Base-by-base conservation (phyloP, 140 eudicot genomes). In the Anethum foeniculum region DNA sequence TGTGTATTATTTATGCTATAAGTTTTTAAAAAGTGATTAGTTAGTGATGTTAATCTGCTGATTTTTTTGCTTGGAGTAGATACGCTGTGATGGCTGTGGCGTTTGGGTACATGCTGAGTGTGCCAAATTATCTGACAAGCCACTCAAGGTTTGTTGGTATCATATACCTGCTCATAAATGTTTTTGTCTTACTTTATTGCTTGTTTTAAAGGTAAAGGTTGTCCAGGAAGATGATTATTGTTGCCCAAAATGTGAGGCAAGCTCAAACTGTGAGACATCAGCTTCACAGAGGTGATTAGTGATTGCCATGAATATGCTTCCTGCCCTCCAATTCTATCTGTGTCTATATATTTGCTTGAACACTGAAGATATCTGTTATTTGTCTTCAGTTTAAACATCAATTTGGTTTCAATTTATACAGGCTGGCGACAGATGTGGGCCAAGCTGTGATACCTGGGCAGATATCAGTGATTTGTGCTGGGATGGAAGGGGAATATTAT, bases 101-200 rank as follows among this genome's bases (percentile, higher is more conserved):
- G 93, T 92, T 76, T 92, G 97, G 97, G 91, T 95, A 77, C 99
- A 95, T 83, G 90, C 88, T 68, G 96, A 94, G 78, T 86, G 90
- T 64, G 89, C 92, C 41, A 85, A 88, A 82, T 77, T 88, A 62
- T 85, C 91, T 30, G 72, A 87, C 79, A 80, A 88, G 15, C 78
- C 62, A 82, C 81, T 89, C 67, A 88, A 88, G 98, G 97, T 93
- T 76, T 78, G 84, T 41, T 65, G 36, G 62, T 15, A 13, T 46
- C 14, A 27, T 67, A 75, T 79, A 39, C 43, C 23, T 75, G 64
- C 77, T 27, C 60, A 60, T 71, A 54, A 23, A 60, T 83, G 77
- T 11, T 86, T 71, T 64, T 49, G 13, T 62, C 16, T 62, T 25
- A 10, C 69, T 62, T 62, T 32, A 25, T 62, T 25, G 69, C 69